Conservation (phyloP, 345 rosid genomes). For the Eutrema japonicum region DNA sequence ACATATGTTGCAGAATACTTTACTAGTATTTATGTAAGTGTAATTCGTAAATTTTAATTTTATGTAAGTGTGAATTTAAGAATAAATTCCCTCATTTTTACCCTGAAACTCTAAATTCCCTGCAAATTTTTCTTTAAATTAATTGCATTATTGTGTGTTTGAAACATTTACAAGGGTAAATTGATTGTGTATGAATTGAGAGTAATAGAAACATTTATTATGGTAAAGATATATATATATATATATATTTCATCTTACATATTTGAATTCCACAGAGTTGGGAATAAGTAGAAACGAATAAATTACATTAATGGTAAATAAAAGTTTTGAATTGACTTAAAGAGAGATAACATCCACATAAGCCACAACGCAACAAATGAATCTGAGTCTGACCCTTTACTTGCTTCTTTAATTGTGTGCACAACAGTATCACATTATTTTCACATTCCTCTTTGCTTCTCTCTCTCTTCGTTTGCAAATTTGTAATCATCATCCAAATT, state of each 20-base stretch:
- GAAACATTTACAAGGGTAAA: not conserved
- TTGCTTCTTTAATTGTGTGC: slow-evolving; percentile 34
- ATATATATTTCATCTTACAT: not conserved
- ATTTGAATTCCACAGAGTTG: slow-evolving; percentile 5
- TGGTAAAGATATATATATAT: too few relatives aligned
- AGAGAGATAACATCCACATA: not conserved
- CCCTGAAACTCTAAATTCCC: not conserved
- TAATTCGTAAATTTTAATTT: not conserved
- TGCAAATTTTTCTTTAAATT: not conserved
- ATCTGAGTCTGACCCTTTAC: slow-evolving; percentile 37
- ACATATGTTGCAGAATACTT: not conserved
- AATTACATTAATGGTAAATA: slow-evolving; percentile 5
- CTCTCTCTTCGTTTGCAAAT: not conserved
- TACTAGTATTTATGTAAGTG: not conserved
- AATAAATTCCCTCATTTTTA: too few relatives aligned
- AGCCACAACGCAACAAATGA: slow-evolving; percentile 4
- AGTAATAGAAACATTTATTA: not conserved
- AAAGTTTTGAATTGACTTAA: not conserved
- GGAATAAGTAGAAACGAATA: not conserved
- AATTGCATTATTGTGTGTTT: not conserved
- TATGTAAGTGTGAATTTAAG: too few relatives aligned
- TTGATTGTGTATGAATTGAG: not conserved
- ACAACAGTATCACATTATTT: slow-evolving; percentile 25
- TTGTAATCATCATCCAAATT: slow-evolving; percentile 14
- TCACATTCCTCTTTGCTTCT: slow-evolving; percentile 31